These are phyloP conservation scores for Mycena capillaripes DNA, from an alignment of 768 basidiomycete genomes.

Conservation along the genomic window DNA sequence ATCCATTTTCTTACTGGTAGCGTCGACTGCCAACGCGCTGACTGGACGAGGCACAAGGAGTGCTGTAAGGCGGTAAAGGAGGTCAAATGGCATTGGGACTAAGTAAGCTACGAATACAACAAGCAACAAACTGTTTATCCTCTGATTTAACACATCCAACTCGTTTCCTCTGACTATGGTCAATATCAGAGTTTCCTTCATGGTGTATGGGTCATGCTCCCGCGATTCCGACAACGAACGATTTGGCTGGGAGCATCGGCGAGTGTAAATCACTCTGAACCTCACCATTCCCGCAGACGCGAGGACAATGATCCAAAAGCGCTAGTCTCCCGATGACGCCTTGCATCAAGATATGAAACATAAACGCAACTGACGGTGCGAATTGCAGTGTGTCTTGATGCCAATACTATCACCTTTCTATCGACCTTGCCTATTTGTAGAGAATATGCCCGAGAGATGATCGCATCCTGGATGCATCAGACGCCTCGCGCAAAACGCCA, in stretches of 20 bases:
- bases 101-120: not conserved
- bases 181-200: too few relatives aligned
- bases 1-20: not conserved
- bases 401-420: not conserved
- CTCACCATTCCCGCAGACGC: constrained; percentile 13
- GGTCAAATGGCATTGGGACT: constrained; percentile 29
- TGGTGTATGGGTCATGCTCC: constrained; percentile 27
- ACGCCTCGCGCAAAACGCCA: constrained; percentile 16
- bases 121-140: too few relatives aligned
- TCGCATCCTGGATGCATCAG: constrained; percentile 15
- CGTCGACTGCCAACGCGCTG: constrained; percentile 23
- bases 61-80: constrained; percentile 32
- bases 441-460: constrained; percentile 27
- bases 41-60: constrained; percentile 26
- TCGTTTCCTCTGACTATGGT: too few relatives aligned
- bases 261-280: constrained; percentile 24
- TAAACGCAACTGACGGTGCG: constrained; percentile 31
- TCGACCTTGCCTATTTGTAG: not conserved
- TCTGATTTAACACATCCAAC: too few relatives aligned
- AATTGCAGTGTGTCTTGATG: constrained; percentile 30
- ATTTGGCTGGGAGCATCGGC: constrained; percentile 28
- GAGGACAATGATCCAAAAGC: not conserved
- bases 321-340: constrained; percentile 5
- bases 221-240: constrained; percentile 14
- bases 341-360: constrained; percentile 25